Conservation (phyloP, 768 basidiomycete genomes). For the Phallus indusiatus region DNA sequence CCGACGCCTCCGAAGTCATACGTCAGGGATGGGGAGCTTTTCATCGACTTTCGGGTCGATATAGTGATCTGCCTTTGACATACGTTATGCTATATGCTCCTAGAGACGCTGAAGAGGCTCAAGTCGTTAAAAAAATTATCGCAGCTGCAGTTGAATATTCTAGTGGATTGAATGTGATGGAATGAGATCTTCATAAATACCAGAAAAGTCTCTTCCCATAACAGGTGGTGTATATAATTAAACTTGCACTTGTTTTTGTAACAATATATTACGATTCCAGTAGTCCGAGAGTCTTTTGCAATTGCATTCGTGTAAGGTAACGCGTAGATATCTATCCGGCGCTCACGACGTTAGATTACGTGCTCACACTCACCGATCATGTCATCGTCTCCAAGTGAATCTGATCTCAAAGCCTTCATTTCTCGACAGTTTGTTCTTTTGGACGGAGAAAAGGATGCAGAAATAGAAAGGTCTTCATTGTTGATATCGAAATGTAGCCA, state of each 20-base stretch:
- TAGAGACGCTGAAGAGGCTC: slow-evolving; percentile 5
- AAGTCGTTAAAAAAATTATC: slow-evolving; percentile 3
- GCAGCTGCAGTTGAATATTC: slow-evolving; percentile 6
- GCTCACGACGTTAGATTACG: too few relatives aligned
- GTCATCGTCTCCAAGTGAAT: slow-evolving; percentile 2
- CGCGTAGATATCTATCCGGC: too few relatives aligned
- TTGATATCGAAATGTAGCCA: slow-evolving; percentile 76
- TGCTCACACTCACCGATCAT: not conserved
- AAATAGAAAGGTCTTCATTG: slow-evolving; percentile 70
- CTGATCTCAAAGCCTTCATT: slow-evolving; percentile 47
- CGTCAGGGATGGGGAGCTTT: slow-evolving; percentile 3
- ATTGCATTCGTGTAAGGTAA: too few relatives aligned
- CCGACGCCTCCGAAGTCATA: slow-evolving; percentile 2
- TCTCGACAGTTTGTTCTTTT: slow-evolving; percentile 59
- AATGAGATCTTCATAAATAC: not conserved
- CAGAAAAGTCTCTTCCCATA: too few relatives aligned
- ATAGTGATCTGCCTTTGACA: not conserved
- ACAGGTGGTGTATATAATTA: too few relatives aligned
- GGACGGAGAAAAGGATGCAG: slow-evolving; percentile 67
- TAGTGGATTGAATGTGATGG: not conserved
- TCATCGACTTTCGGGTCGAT: slow-evolving; percentile 1
- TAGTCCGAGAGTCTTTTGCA: too few relatives aligned
- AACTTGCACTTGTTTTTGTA: too few relatives aligned
- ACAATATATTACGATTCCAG: too few relatives aligned
- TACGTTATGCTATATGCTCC: slow-evolving; percentile 5